A percentile compares a stretch with the other conserved stretches of the same genome.
Evolutionary conservation across 1,284 basidiomycete species (phyloP).

Genomic region (Leccinum subrobustum): DNA sequence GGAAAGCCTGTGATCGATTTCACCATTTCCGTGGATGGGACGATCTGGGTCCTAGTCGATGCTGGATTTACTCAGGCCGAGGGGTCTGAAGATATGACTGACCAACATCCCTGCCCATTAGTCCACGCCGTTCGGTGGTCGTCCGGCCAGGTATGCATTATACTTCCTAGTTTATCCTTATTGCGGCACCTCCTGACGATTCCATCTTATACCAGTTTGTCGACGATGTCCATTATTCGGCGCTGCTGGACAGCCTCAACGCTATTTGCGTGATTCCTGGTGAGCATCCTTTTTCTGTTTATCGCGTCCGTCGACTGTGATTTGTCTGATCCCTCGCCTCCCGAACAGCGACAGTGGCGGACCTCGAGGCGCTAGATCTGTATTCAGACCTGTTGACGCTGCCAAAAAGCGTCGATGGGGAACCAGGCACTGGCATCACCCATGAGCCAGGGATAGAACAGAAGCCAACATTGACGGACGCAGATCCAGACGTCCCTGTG

Average conservation of each 20-base stretch:
- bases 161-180: background rate
- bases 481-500: background rate
- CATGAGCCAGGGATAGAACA: constrained; percentile 23
- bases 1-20: constrained; percentile 62
- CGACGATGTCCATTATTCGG: constrained; percentile 10
- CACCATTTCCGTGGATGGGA: constrained; percentile 37
- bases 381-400: constrained; percentile 59
- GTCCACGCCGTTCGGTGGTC: constrained; percentile 24
- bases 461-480: constrained; percentile 23
- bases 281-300: constrained; percentile 29
- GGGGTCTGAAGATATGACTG: constrained; percentile 34
- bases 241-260: constrained; percentile 29
- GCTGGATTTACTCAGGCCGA: constrained; percentile 34
- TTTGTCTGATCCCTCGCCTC: background rate
- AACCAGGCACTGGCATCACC: constrained; percentile 32
- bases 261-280: constrained; percentile 30
- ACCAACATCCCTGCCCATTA: constrained; percentile 24
- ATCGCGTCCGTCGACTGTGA: background rate
- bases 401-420: constrained; percentile 58
- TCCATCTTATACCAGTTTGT: constrained; percentile 15
- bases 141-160: constrained; percentile 16
- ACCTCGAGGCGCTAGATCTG: constrained; percentile 55
- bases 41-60: constrained; percentile 54
- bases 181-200: background rate
- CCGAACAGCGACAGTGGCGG: constrained; percentile 44